Percentiles rank a stretch among this genome's conserved stretches.
Evolutionary conservation across 306 rosid species (phyloP).

Genomic region (Mucuna pruriens): DNA sequence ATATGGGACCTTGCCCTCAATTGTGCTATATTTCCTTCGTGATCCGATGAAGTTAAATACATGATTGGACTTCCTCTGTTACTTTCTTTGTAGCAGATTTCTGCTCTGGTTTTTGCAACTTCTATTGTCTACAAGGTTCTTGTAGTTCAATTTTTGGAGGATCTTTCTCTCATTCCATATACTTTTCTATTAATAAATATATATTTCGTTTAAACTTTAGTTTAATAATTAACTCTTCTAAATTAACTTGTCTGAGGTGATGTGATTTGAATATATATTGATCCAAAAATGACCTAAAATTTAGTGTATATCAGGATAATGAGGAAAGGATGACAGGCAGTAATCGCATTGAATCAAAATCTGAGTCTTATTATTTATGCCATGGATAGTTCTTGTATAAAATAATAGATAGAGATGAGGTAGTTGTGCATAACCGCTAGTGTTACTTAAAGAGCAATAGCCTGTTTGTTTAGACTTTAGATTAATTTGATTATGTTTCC

Average conservation of each 20-base stretch:
- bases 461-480: no score
- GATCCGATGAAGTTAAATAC: background rate
- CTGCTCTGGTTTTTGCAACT: slow-evolving; percentile 4
- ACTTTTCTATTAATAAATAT: background rate
- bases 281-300: background rate
- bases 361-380: background rate
- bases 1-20: slow-evolving; percentile 17
- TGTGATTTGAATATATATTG: background rate
- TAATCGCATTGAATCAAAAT: background rate
- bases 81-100: background rate
- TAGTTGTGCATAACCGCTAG: no score
- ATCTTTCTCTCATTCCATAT: background rate
- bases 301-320: background rate
- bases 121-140: background rate
- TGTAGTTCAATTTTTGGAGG: no score
- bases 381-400: background rate
- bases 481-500: no score
- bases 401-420: background rate
- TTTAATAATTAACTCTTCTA: background rate
- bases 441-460: no score
- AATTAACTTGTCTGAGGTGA: background rate
- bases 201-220: background rate
- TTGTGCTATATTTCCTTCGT: slow-evolving; percentile 13
- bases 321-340: background rate
- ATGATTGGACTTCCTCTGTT: background rate